Evolutionary conservation across 2,329 filamentous ascomycete genomes (phyloP), one percentile per base, ranked within the genome.

Genomic region (Exophiala oligosperma): DNA sequence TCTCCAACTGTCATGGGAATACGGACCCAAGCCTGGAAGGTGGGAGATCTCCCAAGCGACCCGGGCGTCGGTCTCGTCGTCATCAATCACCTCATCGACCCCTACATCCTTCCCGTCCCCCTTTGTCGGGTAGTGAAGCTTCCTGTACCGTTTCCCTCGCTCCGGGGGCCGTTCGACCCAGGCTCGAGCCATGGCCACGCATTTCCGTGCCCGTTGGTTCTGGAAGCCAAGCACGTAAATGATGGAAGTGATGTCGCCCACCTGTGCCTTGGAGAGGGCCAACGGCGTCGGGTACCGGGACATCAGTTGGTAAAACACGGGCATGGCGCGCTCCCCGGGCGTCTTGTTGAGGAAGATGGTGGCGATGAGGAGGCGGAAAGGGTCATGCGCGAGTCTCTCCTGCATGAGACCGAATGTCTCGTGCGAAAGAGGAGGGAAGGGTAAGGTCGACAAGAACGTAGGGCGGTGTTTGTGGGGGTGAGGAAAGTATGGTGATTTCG

Each of bases 1-100:
- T 2, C 92, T 85, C 90, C 91, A 97, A 69, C 89, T 92, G 72
- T 97, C 92, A 49, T 93, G 78, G 0, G 91, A 89, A 72, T 97
- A 97, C 1, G 85, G 80, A 14, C 92, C 90, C 55, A 81, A 71
- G 54, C 90, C 86, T 0, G 91, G 92, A 57, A 97, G 77, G 71
- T 96, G 90, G 0, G 88, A 91, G 59, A 96, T 89, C 69, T 97
- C 92, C 86, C 91, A 95, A 0, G 83, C 82, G 3, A 83, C 79
- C 0, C 77, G 74, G 9, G 79, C 77, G 43, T 76, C 17, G 17
- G 17, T 17, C 17, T 17, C 75, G 14, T 79, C 77, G 54, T 81
- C 78, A 23, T 76, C 72, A 14, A 84, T 61, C 5, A 76, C 71
- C 63, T 84, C 82, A 9, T 72, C 72, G 2, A 72, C 70, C 35